phyloP scores from a whole-genome alignment of 768 basidiomycete species.

The Boletus tomentosulus region DNA sequence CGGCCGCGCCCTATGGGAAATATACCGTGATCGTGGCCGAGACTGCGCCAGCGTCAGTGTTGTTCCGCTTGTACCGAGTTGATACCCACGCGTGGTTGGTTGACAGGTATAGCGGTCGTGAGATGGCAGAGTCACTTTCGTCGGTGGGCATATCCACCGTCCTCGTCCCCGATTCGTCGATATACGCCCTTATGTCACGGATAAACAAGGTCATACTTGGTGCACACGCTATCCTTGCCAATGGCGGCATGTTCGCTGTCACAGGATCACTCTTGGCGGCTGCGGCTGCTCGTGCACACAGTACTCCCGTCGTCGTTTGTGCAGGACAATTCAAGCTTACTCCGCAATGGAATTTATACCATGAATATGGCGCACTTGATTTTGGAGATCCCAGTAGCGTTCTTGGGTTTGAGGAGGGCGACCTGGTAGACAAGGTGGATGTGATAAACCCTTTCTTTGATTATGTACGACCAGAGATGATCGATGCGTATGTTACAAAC shows the following conservation, averaged over 20 bases:
- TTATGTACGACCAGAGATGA: conserved; percentile 87
- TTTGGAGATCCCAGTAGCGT: conserved; percentile 69
- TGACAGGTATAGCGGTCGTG: conserved; percentile 74
- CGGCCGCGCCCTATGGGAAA: conserved; percentile 84
- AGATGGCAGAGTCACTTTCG: conserved; percentile 80
- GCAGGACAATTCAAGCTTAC: conserved; percentile 97
- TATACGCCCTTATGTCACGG: conserved; percentile 94
- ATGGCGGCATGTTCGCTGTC: conserved; percentile 92
- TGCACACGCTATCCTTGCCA: conserved; percentile 93
- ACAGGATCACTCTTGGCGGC: conserved; percentile 83
- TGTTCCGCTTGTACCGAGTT: neutral
- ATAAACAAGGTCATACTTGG: conserved; percentile 96
- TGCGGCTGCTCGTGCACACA: conserved; percentile 83
- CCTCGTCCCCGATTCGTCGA: conserved; percentile 93
- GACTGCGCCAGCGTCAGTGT: conserved; percentile 83
- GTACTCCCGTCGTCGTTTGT: conserved; percentile 89
- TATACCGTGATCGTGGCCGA: conserved; percentile 97
- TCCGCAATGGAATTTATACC: conserved; percentile 84
- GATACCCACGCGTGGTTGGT: conserved; percentile 1
- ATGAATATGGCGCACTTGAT: conserved; percentile 80
- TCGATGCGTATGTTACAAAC: conserved; percentile 94
- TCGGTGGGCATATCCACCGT: conserved; percentile 85
- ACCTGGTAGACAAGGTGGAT: conserved; percentile 81
- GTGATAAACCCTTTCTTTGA: conserved; percentile 97
- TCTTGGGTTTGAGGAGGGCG: conserved; percentile 70